Base-by-base conservation (phyloP, 352 stramenopile genomes). In the Globisporangium parvum region DNA sequence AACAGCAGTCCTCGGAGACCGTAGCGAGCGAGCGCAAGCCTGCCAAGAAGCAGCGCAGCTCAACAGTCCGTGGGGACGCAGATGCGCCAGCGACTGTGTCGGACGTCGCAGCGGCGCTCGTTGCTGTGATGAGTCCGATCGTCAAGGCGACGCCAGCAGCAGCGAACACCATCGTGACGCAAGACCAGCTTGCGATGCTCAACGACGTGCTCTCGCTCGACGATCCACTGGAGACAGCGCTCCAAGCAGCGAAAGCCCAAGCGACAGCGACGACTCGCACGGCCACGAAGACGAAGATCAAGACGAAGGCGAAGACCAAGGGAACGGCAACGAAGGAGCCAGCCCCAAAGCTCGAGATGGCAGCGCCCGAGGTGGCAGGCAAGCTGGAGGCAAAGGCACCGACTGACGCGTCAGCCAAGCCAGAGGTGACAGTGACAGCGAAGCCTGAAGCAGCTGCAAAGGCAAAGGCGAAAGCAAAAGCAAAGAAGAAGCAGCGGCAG, bases 231-330 rank as follows among this genome's bases (percentile, higher is more conserved):
- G 70, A 79, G 35, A 65, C 66, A 40, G 67, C 66, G 17, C 53
- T 82, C 33, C 51, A 62, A 11, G 70, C 57, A n/a, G 59, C 77
- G 31, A 49, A 65, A 41, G 73, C 71, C 45, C 65, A 72, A 33
- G 62, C 71, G n/a, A 26, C 33, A 26, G 54, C 10, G 10, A 57
- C 26, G 15, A 45, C 31, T 15, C 50, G 9, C 40, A 50, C 21
- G 5, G 9, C 55, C 54, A 11, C 18, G 9, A 57, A 63, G 49
- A 55, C 23, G 26, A 47, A 54, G 37, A 37, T 28, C 15, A 56
- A 60, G 40, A 49, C 52, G 17, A 61, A 60, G 47, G 0, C 23
- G 1, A 61, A 45, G 18, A 59, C 59, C 40, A 64, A 67, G 41
- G 26, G 42, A 18, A 44, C 39, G 39, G 2, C 14, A 26, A 12